Evolutionary conservation across 176 grass and related monocot species (phyloP).

Genomic region (Microstegium vimineum): DNA sequence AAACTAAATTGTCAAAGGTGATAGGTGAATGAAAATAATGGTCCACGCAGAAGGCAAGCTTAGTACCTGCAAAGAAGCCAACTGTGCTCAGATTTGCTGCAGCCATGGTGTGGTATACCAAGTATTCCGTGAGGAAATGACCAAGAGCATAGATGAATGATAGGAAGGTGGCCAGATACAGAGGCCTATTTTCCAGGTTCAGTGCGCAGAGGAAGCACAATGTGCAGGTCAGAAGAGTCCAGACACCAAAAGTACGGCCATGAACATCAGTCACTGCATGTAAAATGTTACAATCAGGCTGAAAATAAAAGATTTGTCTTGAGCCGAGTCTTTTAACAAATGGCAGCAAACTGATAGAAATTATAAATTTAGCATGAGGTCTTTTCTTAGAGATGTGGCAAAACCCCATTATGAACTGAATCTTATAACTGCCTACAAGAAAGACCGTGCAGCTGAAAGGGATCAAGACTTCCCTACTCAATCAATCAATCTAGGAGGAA

Average conservation of each 20-base stretch:
- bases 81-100: slow-evolving; percentile 77
- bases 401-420: background rate
- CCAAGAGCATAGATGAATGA: slow-evolving; percentile 84
- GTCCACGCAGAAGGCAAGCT: background rate
- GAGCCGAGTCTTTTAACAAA: background rate
- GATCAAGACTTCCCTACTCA: no score
- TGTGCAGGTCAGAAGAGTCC: slow-evolving; percentile 86
- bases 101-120: slow-evolving; percentile 81
- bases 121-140: slow-evolving; percentile 83
- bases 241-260: slow-evolving; percentile 82
- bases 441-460: no score
- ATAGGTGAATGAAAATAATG: background rate
- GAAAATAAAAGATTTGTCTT: background rate
- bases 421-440: background rate
- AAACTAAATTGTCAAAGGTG: background rate
- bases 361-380: background rate
- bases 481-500: no score
- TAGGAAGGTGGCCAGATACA: slow-evolving; percentile 72
- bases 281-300: background rate
- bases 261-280: slow-evolving; percentile 86
- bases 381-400: background rate
- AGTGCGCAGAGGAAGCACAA: slow-evolving; percentile 87
- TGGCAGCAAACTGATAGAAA: background rate
- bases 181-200: slow-evolving; percentile 76
- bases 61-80: slow-evolving; percentile 84